phyloP scores from a whole-genome alignment of 495 filamentous ascomycete genomes.

The Penicillium tannophilum region DNA sequence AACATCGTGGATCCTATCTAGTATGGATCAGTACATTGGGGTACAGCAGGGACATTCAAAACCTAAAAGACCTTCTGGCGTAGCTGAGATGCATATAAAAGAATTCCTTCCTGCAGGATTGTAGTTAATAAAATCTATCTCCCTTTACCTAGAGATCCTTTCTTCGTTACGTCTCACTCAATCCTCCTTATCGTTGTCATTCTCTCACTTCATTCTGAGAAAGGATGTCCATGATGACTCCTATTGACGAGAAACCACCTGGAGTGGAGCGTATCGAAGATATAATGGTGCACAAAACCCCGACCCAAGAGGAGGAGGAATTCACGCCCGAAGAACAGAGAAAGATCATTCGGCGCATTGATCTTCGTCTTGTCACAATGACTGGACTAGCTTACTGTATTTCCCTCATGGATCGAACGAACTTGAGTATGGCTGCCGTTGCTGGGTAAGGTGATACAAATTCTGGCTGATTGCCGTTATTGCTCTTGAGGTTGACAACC shows the following conservation, averaged over 20 bases:
- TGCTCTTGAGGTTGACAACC: neutral
- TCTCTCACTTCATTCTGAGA: neutral
- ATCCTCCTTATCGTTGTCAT: neutral
- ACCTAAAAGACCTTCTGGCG: neutral
- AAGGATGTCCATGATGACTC: neutral
- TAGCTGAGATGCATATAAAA: neutral
- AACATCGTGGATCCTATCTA: neutral
- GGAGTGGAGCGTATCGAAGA: slow-evolving; percentile 36
- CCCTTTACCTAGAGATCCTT: neutral
- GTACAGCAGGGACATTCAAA: neutral
- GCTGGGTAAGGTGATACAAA: slow-evolving; percentile 47
- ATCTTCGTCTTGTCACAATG: slow-evolving; percentile 63
- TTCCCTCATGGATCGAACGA: slow-evolving; percentile 69
- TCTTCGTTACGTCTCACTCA: neutral
- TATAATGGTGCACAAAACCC: slow-evolving; percentile 18
- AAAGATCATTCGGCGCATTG: slow-evolving; percentile 60
- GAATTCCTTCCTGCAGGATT: neutral
- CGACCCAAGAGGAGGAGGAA: slow-evolving; percentile 36
- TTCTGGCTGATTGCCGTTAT: neutral
- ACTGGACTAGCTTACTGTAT: slow-evolving; percentile 67
- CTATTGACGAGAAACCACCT: slow-evolving; percentile 28
- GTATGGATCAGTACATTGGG: neutral
- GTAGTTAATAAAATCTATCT: neutral
- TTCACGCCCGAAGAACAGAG: slow-evolving; percentile 39
- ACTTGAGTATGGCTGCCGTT: slow-evolving; percentile 63